Conservation (phyloP, 768 basidiomycete genomes). For the Xerocomellus dryophilus region DNA sequence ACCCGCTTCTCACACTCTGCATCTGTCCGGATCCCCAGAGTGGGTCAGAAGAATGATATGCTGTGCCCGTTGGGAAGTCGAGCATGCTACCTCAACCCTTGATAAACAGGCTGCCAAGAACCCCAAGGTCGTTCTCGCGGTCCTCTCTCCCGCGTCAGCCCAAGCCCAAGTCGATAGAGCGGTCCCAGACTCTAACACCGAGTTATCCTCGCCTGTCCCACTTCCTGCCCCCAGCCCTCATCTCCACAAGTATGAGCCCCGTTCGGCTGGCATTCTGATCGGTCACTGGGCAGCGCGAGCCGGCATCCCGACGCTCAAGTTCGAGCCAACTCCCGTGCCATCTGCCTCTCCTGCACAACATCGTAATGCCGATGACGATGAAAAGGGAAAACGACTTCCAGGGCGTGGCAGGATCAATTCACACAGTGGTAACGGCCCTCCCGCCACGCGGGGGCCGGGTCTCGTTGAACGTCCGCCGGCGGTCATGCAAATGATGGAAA, state of each 20-base stretch:
- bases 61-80: slow-evolving; percentile 73
- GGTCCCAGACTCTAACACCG: slow-evolving; percentile 16
- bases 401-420: slow-evolving; percentile 32
- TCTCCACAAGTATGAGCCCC: slow-evolving; percentile 58
- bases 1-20: slow-evolving; percentile 20
- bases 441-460: slow-evolving; percentile 31
- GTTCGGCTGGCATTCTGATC: slow-evolving; percentile 62
- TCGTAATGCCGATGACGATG: slow-evolving; percentile 33
- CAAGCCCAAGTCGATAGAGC: slow-evolving; percentile 27
- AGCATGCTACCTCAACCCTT: slow-evolving; percentile 43
- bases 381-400: slow-evolving; percentile 28
- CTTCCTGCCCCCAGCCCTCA: slow-evolving; percentile 58
- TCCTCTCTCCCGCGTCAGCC: slow-evolving; percentile 37
- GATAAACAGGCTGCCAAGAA: slow-evolving; percentile 21
- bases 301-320: slow-evolving; percentile 53
- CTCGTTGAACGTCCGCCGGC: slow-evolving; percentile 77
- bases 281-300: slow-evolving; percentile 66
- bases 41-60: slow-evolving; percentile 85
- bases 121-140: slow-evolving; percentile 62
- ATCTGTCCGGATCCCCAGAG: slow-evolving; percentile 56
- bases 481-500: slow-evolving; percentile 80
- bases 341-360: slow-evolving; percentile 18
- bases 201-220: slow-evolving; percentile 53
- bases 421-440: slow-evolving; percentile 15
- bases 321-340: slow-evolving; percentile 36